These are phyloP conservation scores for Dactylellina parvicollis DNA, from an alignment of 2,329 filamentous ascomycete genomes.

Conservation along the genomic window DNA sequence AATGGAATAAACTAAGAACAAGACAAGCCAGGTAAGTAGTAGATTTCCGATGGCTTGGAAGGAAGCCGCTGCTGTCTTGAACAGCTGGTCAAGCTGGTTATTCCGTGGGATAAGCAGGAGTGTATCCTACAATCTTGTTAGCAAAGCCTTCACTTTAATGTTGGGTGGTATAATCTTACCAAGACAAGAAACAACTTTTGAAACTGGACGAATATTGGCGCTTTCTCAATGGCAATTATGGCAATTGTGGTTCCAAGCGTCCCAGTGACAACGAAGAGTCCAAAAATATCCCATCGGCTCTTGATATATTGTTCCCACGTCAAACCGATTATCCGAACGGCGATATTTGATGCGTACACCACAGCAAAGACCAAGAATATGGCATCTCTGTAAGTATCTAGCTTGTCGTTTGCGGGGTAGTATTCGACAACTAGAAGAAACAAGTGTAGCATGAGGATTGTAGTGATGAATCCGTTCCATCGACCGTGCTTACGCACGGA, in stretches of 20 bases:
- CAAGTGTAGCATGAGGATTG: conserved; percentile 81
- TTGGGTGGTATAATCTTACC: conserved; percentile 32
- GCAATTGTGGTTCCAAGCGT: conserved; percentile 85
- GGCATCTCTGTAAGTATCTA: conserved; percentile 73
- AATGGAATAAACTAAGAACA: conserved; percentile 96
- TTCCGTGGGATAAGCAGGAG: conserved; percentile 83
- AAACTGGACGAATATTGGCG: conserved; percentile 76
- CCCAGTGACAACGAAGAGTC: conserved; percentile 79
- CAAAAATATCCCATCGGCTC: conserved; percentile 96
- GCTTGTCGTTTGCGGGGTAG: conserved; percentile 76
- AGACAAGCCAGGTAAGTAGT: conserved; percentile 94
- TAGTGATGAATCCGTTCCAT: conserved; percentile 87
- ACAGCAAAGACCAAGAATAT: conserved; percentile 83
- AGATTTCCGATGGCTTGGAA: conserved; percentile 89
- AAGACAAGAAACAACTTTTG: conserved; percentile 95
- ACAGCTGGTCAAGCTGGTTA: conserved; percentile 95
- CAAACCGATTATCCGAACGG: conserved; percentile 84
- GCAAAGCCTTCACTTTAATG: background rate
- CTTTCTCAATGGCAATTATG: conserved; percentile 69
- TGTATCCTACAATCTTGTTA: conserved; percentile 38
- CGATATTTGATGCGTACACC: conserved; percentile 82
- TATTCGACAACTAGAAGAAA: conserved; percentile 85
- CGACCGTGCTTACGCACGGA: conserved; percentile 92
- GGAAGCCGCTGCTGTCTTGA: conserved; percentile 97
- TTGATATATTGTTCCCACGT: conserved; percentile 90